Conservation (phyloP, 164 flowering plant genomes). For the Macadamia tetraphylla region DNA sequence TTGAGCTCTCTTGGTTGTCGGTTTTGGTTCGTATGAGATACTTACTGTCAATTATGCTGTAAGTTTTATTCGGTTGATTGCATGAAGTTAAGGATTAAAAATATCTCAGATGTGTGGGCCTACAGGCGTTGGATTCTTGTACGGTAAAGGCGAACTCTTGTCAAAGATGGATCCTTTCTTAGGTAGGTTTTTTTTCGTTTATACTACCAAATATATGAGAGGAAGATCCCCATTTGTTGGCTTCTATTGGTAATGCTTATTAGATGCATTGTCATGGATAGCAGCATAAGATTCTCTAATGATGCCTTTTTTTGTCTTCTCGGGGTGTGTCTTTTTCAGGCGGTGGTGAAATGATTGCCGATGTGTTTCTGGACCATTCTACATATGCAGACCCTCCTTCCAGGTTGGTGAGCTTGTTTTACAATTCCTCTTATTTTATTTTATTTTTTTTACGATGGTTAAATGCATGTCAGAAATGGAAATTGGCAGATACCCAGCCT, state of each 20-base stretch:
- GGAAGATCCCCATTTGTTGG: neutral
- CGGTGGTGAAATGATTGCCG: slow-evolving; percentile 99
- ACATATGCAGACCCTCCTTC: slow-evolving; percentile 99
- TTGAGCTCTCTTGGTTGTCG: slow-evolving; percentile 17
- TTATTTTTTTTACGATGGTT: neutral
- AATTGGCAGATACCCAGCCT: neutral
- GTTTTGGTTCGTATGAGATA: neutral
- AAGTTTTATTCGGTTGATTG: neutral
- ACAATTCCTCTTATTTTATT: neutral
- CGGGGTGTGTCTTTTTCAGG: slow-evolving; percentile 32
- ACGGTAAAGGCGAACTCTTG: slow-evolving; percentile 71
- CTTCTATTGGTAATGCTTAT: neutral
- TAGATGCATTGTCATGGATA: slow-evolving; percentile 3
- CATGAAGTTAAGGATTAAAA: slow-evolving; percentile 43
- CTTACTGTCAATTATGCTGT: neutral
- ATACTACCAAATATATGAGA: neutral
- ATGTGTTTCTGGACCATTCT: slow-evolving; percentile 85
- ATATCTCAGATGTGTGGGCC: slow-evolving; percentile 99
- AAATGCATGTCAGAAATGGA: neutral
- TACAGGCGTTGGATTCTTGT: slow-evolving; percentile 98
- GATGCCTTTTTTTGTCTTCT: neutral
- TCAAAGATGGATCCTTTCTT: slow-evolving; percentile 85
- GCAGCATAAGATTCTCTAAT: neutral
- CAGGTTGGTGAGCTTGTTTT: slow-evolving; percentile 45
- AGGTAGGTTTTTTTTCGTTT: slow-evolving; percentile 36